Evolutionary conservation across 164 flowering plant genomes (phyloP).

Genomic region (Vitis cinerea): DNA sequence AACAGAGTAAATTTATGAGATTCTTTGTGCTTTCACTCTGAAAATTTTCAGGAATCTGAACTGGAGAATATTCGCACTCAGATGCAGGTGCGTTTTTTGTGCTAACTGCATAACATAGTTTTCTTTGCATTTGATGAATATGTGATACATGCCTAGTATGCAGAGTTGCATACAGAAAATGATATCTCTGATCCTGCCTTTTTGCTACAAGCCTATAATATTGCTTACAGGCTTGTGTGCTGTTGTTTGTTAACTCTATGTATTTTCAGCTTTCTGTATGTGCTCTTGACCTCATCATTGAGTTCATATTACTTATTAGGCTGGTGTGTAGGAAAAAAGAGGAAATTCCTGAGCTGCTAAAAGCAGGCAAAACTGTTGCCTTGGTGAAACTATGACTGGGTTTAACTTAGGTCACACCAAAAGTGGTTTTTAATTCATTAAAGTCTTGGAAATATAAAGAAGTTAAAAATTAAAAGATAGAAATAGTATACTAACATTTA

Average conservation of each 20-base stretch:
- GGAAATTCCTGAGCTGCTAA: background rate
- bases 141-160: no score
- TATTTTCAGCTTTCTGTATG: no score
- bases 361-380: background rate
- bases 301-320: no score
- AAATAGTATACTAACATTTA: background rate
- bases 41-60: conserved; percentile 74
- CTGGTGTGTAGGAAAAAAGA: no score
- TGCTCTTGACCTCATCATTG: no score
- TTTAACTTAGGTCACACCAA: background rate
- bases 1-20: background rate
- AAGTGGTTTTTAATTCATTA: background rate
- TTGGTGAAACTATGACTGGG: background rate
- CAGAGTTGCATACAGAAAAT: no score
- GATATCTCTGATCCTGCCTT: no score
- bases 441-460: background rate
- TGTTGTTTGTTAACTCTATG: no score
- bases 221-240: no score
- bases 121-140: background rate
- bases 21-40: conserved; percentile 13
- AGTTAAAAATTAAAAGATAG: background rate
- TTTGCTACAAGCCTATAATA: no score
- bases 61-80: conserved; percentile 90
- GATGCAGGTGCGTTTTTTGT: conserved; percentile 62
- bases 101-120: background rate